A percentile compares a stretch with the other conserved stretches of the same genome.
These are phyloP conservation scores for Crithidia brevicula DNA, from an alignment of 208 protist species.

Conservation along the genomic window DNA sequence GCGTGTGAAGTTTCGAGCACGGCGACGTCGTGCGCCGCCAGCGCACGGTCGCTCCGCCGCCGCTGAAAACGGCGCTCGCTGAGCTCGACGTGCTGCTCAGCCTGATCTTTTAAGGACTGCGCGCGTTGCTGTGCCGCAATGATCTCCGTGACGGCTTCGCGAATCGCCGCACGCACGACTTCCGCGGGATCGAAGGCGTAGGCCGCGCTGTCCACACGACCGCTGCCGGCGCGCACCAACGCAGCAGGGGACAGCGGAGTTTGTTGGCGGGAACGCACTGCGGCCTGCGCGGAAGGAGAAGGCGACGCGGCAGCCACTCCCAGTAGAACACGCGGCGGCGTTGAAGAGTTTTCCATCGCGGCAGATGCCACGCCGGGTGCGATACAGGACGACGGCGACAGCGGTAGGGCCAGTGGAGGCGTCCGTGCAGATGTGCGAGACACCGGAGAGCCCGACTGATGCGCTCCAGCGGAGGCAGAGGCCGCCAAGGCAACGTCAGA, in stretches of 20 bases:
- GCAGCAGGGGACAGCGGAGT: neutral
- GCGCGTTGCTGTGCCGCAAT: constrained; percentile 45
- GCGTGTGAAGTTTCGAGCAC: constrained; percentile 27
- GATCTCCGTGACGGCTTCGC: constrained; percentile 69
- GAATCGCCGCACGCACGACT: constrained; percentile 63
- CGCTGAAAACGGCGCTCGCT: constrained; percentile 44
- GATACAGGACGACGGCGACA: constrained; percentile 7
- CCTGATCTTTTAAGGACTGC: constrained; percentile 40
- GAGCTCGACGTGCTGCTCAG: constrained; percentile 31
- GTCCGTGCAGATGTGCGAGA: constrained; percentile 7
- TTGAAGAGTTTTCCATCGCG: neutral
- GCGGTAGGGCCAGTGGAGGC: constrained; percentile 19
- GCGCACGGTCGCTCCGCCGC: constrained; percentile 33
- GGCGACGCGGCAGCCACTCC: constrained; percentile 8
- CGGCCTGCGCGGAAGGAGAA: constrained; percentile 7
- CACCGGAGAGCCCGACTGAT: neutral
- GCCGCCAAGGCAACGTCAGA: neutral
- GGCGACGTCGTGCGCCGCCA: constrained; percentile 31
- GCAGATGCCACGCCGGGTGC: neutral
- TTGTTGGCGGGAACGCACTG: constrained; percentile 3
- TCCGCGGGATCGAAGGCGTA: constrained; percentile 23
- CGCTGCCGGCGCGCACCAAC: neutral
- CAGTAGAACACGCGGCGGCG: constrained; percentile 25
- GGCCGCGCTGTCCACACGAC: neutral
- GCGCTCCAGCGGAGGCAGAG: neutral